phyloP scores from a whole-genome alignment of 257 asterid genomes.

The Ilex aquifolium region DNA sequence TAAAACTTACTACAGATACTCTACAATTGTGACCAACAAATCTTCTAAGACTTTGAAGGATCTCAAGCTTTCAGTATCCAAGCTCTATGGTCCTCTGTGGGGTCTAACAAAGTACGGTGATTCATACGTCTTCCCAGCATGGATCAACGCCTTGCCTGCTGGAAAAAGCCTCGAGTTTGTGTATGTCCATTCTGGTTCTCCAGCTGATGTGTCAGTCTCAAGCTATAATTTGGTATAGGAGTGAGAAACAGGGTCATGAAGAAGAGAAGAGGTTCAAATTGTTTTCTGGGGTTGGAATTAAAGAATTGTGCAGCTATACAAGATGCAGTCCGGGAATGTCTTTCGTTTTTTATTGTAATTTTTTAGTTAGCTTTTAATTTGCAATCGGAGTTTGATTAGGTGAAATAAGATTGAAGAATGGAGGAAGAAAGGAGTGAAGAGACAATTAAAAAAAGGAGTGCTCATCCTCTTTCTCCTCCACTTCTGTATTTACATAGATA shows the following conservation, averaged over 20 bases:
- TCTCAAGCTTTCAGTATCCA: constrained; percentile 33
- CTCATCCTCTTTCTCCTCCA: constrained; percentile 27
- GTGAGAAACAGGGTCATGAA: neutral
- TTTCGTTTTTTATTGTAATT: constrained; percentile 9
- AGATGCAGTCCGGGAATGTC: neutral
- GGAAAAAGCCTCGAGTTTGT: constrained; percentile 52
- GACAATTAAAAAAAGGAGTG: constrained; percentile 17
- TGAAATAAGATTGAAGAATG: constrained; percentile 2
- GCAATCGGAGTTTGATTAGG: neutral
- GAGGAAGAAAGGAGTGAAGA: constrained; percentile 17
- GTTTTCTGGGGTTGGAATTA: neutral
- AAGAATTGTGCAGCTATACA: constrained; percentile 16
- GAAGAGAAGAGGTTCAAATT: neutral
- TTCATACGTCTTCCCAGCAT: constrained; percentile 33
- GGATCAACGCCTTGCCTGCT: constrained; percentile 32
- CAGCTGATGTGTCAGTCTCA: constrained; percentile 36
- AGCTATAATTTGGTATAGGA: constrained; percentile 34
- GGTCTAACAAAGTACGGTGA: constrained; percentile 39
- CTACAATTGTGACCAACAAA: constrained; percentile 31
- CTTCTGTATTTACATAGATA: constrained; percentile 3
- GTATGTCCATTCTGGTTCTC: constrained; percentile 39
- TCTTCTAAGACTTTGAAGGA: constrained; percentile 34
- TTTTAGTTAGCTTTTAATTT: neutral
- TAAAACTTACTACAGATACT: constrained; percentile 31
- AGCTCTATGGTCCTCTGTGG: constrained; percentile 55